Percentiles rank a stretch among this genome's conserved stretches.
These are phyloP conservation scores for Chimonanthus salicifolius DNA, from an alignment of 164 flowering plant genomes.

Conservation along the genomic window DNA sequence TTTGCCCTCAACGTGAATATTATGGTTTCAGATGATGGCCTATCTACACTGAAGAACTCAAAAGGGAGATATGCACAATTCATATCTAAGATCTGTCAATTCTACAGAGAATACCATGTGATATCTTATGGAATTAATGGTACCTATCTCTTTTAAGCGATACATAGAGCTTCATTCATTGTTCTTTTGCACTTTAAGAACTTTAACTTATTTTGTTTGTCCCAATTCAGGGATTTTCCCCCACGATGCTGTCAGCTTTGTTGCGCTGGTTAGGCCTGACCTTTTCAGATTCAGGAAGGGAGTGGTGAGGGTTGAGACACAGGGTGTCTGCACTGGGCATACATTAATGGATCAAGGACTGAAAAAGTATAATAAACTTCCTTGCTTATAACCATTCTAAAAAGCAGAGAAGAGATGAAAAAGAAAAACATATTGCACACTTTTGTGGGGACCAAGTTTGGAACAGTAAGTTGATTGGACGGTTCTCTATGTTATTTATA, in stretches of 20 bases:
- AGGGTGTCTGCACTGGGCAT: slow-evolving; percentile 80
- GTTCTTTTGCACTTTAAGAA: neutral
- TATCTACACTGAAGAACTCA: slow-evolving; percentile 55
- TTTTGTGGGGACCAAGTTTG: neutral
- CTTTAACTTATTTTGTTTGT: neutral
- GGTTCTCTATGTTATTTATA: neutral
- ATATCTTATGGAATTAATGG: slow-evolving; percentile 86
- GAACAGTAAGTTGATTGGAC: neutral
- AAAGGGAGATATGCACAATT: slow-evolving; percentile 61
- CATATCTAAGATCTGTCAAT: slow-evolving; percentile 63
- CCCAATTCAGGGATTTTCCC: slow-evolving; percentile 57
- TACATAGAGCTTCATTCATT: neutral
- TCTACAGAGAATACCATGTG: slow-evolving; percentile 92
- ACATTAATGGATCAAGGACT: slow-evolving; percentile 91
- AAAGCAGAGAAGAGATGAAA: too few species aligned
- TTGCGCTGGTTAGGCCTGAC: slow-evolving; percentile 81
- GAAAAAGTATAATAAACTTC: slow-evolving; percentile 42
- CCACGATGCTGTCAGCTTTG: slow-evolving; percentile 94
- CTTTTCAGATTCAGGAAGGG: slow-evolving; percentile 82
- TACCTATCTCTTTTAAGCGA: slow-evolving; percentile 19
- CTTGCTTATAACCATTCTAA: too few species aligned
- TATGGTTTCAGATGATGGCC: slow-evolving; percentile 57
- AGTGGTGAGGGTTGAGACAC: slow-evolving; percentile 93
- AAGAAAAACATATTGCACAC: neutral
- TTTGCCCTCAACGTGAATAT: neutral